These are phyloP conservation scores for Ogataea paraovalis DNA, from an alignment of 805 yeast species.

Conservation along the genomic window DNA sequence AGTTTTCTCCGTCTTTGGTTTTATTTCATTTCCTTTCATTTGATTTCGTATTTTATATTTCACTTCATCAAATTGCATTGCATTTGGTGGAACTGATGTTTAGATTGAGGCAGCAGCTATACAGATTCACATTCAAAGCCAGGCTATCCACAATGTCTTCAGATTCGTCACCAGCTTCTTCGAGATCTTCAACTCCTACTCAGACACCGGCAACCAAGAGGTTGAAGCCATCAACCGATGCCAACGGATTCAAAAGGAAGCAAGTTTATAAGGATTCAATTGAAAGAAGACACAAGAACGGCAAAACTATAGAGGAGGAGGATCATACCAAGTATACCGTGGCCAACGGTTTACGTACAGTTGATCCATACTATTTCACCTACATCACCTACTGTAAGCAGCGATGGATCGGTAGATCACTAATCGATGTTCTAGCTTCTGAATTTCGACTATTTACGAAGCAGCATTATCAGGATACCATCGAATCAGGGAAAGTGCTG, in stretches of 20 bases:
- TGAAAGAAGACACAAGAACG: conserved; percentile 3
- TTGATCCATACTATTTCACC: conserved; percentile 83
- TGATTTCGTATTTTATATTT: too few relatives aligned
- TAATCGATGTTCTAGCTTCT: conserved; percentile 72
- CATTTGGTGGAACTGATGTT: too few relatives aligned
- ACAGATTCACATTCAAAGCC: too few relatives aligned
- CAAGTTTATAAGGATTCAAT: conserved; percentile 31
- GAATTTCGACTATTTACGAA: conserved; percentile 82
- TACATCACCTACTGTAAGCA: conserved; percentile 87
- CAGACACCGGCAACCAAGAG: conserved; percentile 8
- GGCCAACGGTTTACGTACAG: conserved; percentile 56
- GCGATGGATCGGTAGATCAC: conserved; percentile 84
- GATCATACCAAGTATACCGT: conserved; percentile 49
- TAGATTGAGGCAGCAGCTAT: too few relatives aligned
- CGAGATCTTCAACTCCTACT: conserved; percentile 3
- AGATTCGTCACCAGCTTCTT: too few relatives aligned
- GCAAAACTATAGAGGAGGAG: conserved; percentile 40
- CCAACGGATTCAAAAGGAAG: conserved; percentile 44
- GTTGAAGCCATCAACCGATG: conserved; percentile 33
- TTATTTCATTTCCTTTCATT: too few relatives aligned
- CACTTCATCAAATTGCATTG: too few relatives aligned
- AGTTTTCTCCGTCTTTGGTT: too few relatives aligned
- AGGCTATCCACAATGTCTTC: too few relatives aligned
- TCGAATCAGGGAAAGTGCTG: conserved; percentile 63
- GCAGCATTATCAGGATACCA: conserved; percentile 55